Base-by-base conservation (phyloP, 1,139 yeast genomes). In the Diutina scorzettiae region DNA sequence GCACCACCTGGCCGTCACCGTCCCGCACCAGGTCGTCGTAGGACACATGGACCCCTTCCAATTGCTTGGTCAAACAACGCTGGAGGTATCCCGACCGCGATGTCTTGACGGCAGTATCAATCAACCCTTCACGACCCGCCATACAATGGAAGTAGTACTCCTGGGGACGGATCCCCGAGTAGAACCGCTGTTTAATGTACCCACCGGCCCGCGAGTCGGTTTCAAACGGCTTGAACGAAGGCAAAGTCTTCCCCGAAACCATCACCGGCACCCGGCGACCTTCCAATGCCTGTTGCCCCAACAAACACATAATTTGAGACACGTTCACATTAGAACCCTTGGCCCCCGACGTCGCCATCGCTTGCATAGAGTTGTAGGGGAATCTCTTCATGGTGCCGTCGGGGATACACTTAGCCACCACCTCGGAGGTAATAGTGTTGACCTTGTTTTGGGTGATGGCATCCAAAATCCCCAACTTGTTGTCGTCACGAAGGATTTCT, bases 91-190 rank as follows among this genome's bases (percentile, higher is more conserved):
- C 99, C 44, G 98, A 89, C 68, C 96, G 82, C 21, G 97, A 86
- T 8, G 99, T 93, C 66, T 93, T 93, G 51, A 93, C 98, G 44
- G 99, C 98, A 46, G 99, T 93, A 73, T 93, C 99, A 67, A 93
- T 93, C 59, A 93, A 76, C 66, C 99, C 99, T 73, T 93, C 99
- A 71, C 99, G 82, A 63, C 99, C 99, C 46, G 99, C 99, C 99
- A 93, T 93, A 73, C 98, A 91, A 69, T 93, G 99, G 91, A 93
- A 93, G 59, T 89, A 93, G 63, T 93, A 93, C 62, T 93, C 99
- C 66, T 93, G 99, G n/a, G 98, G 98, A 60, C 86, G 79, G 52
- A 93, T 84, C 63, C 98, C 98, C 32, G 97, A 86, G 63, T 87
- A 91, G 78, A 93, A 93, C 56, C 99, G 83, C 49, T 95, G 94